These are phyloP conservation scores for Vachellia collinsii DNA, from an alignment of 306 rosid genomes.

Conservation along the genomic window DNA sequence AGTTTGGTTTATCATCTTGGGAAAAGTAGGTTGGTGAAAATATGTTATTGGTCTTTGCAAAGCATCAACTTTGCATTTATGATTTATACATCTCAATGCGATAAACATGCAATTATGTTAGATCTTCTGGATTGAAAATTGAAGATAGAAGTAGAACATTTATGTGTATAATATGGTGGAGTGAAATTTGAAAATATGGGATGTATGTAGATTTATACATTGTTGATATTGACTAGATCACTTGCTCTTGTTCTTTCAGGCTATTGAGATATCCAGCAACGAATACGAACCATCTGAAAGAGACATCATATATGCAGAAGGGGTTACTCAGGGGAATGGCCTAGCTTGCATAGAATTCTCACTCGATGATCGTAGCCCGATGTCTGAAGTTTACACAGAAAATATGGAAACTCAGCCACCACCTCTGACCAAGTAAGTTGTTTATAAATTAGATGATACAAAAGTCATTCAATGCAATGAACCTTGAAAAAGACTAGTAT, in stretches of 20 bases:
- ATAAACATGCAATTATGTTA: slow-evolving; percentile 13
- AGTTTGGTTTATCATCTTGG: too few relatives aligned
- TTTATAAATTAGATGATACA: neutral
- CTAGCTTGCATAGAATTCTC: slow-evolving; percentile 94
- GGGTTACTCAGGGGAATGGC: slow-evolving; percentile 95
- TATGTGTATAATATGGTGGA: neutral
- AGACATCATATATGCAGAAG: slow-evolving; percentile 94
- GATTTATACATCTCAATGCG: neutral
- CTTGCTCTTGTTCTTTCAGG: slow-evolving; percentile 55
- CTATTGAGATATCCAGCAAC: slow-evolving; percentile 93
- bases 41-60: neutral
- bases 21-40: neutral
- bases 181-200: slow-evolving; percentile 12
- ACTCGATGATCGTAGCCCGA: slow-evolving; percentile 84
- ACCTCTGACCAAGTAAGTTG: slow-evolving; percentile 72
- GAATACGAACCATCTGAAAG: slow-evolving; percentile 95
- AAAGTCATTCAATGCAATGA: neutral
- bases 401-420: slow-evolving; percentile 79
- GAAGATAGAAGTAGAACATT: slow-evolving; percentile 4
- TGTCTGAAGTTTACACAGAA: slow-evolving; percentile 76
- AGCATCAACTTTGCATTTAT: neutral
- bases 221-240: slow-evolving; percentile 20
- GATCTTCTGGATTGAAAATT: slow-evolving; percentile 8
- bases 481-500: neutral
- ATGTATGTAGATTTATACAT: neutral